Base-by-base conservation (phyloP, 176 grass and related monocot species). In the Cymbopogon citratus region DNA sequence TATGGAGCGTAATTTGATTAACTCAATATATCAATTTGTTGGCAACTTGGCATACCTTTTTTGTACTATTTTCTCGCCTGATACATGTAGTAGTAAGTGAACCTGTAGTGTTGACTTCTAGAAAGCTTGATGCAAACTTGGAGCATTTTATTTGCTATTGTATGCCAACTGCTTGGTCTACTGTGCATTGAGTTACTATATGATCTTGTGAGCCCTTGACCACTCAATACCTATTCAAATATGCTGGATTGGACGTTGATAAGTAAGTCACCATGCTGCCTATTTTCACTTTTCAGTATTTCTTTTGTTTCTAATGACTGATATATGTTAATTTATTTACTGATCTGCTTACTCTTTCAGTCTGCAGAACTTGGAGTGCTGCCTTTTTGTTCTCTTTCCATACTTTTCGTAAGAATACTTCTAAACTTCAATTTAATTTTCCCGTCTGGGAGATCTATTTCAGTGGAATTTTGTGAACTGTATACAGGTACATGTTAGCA, bases 281-380 rank as follows among this genome's bases (percentile, higher is more conserved):
- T 71, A 21, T 66, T 76, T 57, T 27, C 18, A 77, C 13, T 73
- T 26, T 59, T 49, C 18, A 23, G 67, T 3, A 29, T 35, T 57
- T 76, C 39, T 43, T 73, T 4, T 49, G 12, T 67, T 84, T 39
- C 24, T 23, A 8, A 62, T 38, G 71, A 36, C 87, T 75, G 43
- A 75, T 70, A 28, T 38, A 76, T 87, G 35, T 71, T 79, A 19
- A 69, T 54, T 78, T 69, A 29, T 54, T 78, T 69, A 29, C 19
- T 85, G 81, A 61, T 43, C 57, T 82, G 7, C 75, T 84, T 81
- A 75, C 46, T 81, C 6, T 77, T 89, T 87, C 77, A 98, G 96
- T 80, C 87, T 98, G 85, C 91, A 98, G 74, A 95, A 98, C 75
- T 93, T 98, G 92, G 96, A 98, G 82, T 93, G 96, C 91, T 98